These are phyloP conservation scores for Phlebiopsis gigantea DNA, from an alignment of 768 basidiomycete genomes.

Conservation along the genomic window DNA sequence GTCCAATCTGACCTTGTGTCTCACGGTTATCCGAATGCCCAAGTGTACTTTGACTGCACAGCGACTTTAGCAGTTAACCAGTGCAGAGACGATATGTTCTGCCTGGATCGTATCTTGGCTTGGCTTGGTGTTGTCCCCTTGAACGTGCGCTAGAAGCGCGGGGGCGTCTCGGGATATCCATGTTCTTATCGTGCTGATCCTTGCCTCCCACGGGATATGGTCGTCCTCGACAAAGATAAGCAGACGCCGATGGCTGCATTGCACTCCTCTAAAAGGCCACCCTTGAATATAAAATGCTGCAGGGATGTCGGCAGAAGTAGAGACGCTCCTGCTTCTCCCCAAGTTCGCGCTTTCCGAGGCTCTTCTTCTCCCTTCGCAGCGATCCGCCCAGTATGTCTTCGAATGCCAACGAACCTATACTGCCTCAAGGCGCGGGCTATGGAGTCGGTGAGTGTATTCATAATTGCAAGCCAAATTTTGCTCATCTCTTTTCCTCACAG, in stretches of 20 bases:
- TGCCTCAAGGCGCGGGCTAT: slow-evolving; percentile 83
- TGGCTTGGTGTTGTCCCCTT: not conserved
- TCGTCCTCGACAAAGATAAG: slow-evolving; percentile 6
- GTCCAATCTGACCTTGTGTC: too few species aligned
- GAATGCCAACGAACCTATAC: slow-evolving; percentile 29
- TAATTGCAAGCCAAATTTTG: not conserved
- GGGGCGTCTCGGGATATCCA: not conserved
- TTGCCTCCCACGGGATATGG: not conserved
- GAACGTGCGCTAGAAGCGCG: not conserved
- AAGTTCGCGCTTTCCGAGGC: not conserved
- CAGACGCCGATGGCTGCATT: slow-evolving; percentile 3
- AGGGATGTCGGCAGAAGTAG: not conserved
- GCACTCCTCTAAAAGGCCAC: not conserved
- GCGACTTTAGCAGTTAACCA: too few species aligned
- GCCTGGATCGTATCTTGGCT: not conserved
- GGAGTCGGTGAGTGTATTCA: slow-evolving; percentile 52
- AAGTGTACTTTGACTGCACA: too few species aligned
- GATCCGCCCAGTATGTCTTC: slow-evolving; percentile 16
- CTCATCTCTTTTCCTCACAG: slow-evolving; percentile 23
- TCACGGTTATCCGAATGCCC: too few species aligned
- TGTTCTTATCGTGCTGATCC: not conserved
- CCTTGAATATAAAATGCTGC: not conserved
- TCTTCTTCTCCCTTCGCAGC: not conserved
- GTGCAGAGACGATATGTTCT: too few species aligned
- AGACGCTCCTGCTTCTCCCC: not conserved